Evolutionary conservation across 257 asterid species (phyloP), one percentile per base, ranked within the genome.

Genomic region (Rauvolfia tetraphylla): DNA sequence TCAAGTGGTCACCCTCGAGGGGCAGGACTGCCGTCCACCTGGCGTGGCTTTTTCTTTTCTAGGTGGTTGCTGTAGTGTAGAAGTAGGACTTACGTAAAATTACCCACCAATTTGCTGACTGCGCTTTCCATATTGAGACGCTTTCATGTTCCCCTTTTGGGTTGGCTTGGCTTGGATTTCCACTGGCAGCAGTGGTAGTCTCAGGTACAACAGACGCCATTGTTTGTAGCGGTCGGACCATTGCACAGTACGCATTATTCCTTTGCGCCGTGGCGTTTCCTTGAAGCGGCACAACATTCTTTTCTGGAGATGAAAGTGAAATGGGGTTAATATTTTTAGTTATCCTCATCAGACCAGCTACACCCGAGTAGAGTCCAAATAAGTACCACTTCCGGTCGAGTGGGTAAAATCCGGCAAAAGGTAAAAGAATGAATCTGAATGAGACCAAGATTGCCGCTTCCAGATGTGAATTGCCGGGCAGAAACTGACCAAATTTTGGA

Each of bases 11-110:
- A n/a, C n/a, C n/a, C n/a, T n/a, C n/a, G n/a, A n/a, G n/a, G n/a
- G n/a, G 29, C 31, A 71, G 34, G 46, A 71, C 75, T 7, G 75
- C 75, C 75, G 76, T 33, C 75, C 75, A 63, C 34, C 58, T 46
- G 49, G 23, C 42, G 7, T 62, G 71, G 61, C 71, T 29, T 42
- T 20, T 49, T 31, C 0, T 27, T n/a, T n/a, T n/a, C n/a, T n/a
- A n/a, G 61, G 12, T 8, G 9, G 62, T 23, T 3, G 23, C 49
- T 0, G 12, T n/a, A 23, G 31, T 27, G 59, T 53, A 22, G 59
- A 58, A 58, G 34, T 25, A 58, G 66, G 66, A n/a, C 33, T 57
- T 49, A 49, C 15, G 56, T 49, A 49, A 49, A 49, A 49, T 15
- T 27, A 58, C 17, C 36, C 36, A 58, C 18, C 66, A 58, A n/a